phyloP scores from a whole-genome alignment of 2,329 filamentous ascomycete genomes.

The Fusarium multiceps region DNA sequence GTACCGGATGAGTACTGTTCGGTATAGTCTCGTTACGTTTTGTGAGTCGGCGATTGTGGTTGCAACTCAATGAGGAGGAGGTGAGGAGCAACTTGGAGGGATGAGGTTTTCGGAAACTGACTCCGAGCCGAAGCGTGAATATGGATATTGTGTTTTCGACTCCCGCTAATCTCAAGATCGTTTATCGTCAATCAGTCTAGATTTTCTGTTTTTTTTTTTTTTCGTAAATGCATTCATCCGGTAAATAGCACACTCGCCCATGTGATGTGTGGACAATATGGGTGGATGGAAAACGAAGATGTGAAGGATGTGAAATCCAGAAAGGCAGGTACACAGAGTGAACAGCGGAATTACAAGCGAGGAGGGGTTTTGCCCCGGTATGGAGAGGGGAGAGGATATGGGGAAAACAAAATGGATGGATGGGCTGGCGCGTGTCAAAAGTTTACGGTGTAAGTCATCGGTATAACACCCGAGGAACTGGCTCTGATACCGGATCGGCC shows the following conservation, averaged over 20 bases:
- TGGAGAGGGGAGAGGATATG: conserved; percentile 12
- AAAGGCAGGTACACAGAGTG: conserved; percentile 15
- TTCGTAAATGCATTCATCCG: conserved; percentile 2
- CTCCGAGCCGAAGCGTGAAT: conserved; percentile 21
- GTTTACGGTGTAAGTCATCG: conserved; percentile 24
- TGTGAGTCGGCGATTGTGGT: conserved; percentile 5
- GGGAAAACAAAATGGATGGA: conserved; percentile 28
- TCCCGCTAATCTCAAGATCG: not conserved
- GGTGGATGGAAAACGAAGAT: conserved; percentile 3
- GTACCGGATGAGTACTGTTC: not conserved
- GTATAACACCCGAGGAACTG: conserved; percentile 40
- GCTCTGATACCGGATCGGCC: conserved; percentile 40
- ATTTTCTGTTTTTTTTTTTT: not conserved
- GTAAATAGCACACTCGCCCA: not conserved
- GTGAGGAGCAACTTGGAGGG: conserved; percentile 22
- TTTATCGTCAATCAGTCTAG: not conserved
- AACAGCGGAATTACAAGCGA: conserved; percentile 17
- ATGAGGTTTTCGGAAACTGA: conserved; percentile 23
- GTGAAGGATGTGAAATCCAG: conserved; percentile 23
- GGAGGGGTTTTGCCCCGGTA: conserved; percentile 33
- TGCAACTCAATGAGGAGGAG: not conserved
- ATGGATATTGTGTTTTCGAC: conserved; percentile 1
- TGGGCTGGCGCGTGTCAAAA: conserved; percentile 24
- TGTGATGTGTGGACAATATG: conserved; percentile 9
- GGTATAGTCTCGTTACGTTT: conserved; percentile 3